These are phyloP conservation scores for Endocarpon pusillum DNA, from an alignment of 495 filamentous ascomycete genomes.

Conservation along the genomic window DNA sequence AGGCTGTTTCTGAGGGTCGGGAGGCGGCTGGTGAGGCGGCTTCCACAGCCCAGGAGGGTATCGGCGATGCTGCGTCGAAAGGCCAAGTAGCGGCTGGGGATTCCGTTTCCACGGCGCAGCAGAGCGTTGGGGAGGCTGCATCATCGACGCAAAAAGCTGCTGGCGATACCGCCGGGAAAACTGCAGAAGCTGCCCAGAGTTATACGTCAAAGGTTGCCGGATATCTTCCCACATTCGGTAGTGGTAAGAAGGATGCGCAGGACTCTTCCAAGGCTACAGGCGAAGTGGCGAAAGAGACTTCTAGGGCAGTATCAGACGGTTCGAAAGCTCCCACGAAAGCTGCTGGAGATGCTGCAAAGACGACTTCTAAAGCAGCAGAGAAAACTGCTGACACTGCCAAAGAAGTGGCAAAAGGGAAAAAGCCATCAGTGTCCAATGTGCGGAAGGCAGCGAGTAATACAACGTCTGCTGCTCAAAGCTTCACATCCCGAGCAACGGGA, in stretches of 20 bases:
- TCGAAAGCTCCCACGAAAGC: too few relatives aligned
- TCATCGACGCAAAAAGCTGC: too few relatives aligned
- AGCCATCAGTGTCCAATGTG: not conserved
- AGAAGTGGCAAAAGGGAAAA: too few relatives aligned
- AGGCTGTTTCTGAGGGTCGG: not conserved
- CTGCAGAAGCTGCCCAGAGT: not conserved
- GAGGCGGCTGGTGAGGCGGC: slow-evolving; percentile 1
- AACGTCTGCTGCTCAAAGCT: not conserved
- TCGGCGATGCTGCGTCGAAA: not conserved
- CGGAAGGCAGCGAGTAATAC: not conserved
- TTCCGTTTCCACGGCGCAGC: not conserved
- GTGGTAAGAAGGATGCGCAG: not conserved
- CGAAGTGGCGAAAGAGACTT: not conserved
- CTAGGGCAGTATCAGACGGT: too few relatives aligned
- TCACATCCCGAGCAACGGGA: not conserved
- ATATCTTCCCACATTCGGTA: not conserved
- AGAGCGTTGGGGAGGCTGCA: not conserved
- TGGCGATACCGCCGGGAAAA: too few relatives aligned
- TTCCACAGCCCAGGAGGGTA: not conserved
- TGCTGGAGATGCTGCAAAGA: too few relatives aligned
- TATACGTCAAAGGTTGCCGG: not conserved
- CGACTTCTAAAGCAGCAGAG: too few relatives aligned
- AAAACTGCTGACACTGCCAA: too few relatives aligned
- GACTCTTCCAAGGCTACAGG: not conserved
- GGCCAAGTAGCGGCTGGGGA: not conserved